Conservation (phyloP, 129 eudicot species). For the Saussurea involucrata region DNA sequence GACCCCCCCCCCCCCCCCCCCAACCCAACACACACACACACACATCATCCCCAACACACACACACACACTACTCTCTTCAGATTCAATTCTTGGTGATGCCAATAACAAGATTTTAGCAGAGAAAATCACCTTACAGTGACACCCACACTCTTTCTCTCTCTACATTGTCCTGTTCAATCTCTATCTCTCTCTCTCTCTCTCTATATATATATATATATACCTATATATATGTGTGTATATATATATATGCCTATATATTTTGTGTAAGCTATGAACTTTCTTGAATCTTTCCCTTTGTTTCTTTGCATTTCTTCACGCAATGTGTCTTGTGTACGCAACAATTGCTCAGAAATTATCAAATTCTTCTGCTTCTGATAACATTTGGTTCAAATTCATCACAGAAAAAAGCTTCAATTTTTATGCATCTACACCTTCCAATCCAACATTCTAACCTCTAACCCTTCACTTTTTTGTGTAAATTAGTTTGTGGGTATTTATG, state of each 20-base stretch:
- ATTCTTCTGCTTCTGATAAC: slow-evolving; percentile 5
- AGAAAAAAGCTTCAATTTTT: neutral
- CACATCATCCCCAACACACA: too few species aligned
- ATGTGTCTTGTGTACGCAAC: slow-evolving; percentile 20
- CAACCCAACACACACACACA: too few species aligned
- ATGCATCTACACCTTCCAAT: neutral
- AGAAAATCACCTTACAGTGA: slow-evolving; percentile 15
- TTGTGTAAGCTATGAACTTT: slow-evolving; percentile 1
- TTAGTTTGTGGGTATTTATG: slow-evolving; percentile 23
- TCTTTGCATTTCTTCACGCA: slow-evolving; percentile 25
- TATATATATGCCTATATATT: neutral
- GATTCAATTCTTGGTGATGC: neutral
- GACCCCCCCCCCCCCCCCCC: too few species aligned
- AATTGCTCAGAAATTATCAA: neutral
- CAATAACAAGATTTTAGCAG: slow-evolving; percentile 10
- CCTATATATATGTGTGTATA: neutral
- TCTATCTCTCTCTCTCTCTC: neutral
- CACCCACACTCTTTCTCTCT: slow-evolving; percentile 14
- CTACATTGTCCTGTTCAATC: slow-evolving; percentile 1
- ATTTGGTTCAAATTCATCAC: neutral
- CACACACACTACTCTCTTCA: too few species aligned
- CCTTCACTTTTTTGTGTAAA: slow-evolving; percentile 6
- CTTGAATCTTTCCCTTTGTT: slow-evolving; percentile 19
- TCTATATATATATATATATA: neutral
- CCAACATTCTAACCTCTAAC: slow-evolving; percentile 8